phyloP scores from a whole-genome alignment of 345 rosid genomes.

The Alliaria petiolata region DNA sequence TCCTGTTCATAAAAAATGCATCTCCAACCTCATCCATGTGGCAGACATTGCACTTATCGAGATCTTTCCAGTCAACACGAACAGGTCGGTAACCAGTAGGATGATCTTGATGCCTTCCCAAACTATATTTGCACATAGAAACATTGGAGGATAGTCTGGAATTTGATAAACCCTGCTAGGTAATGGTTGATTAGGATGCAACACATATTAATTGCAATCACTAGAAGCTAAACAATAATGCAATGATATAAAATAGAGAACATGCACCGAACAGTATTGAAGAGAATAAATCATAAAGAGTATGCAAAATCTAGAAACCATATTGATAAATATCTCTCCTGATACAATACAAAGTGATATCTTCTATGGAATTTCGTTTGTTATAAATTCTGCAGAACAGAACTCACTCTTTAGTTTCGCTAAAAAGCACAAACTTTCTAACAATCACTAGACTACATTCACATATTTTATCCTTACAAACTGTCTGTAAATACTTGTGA shows the following conservation, averaged over 20 bases:
- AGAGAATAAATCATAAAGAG: not conserved
- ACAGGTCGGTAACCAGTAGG: conserved; percentile 87
- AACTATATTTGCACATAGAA: conserved; percentile 43
- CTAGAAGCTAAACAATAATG: conserved; percentile 9
- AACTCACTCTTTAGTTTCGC: not conserved
- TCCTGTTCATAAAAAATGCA: not conserved
- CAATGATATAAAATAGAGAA: not conserved
- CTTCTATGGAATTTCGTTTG: not conserved
- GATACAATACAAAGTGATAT: not conserved
- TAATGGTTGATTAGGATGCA: conserved; percentile 23
- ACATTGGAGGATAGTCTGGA: conserved; percentile 45
- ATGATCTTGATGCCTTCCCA: conserved; percentile 56
- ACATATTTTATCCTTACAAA: not conserved
- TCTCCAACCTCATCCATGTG: conserved; percentile 90
- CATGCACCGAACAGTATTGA: not conserved
- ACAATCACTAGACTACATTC: not conserved
- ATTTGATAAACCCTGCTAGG: conserved; percentile 62
- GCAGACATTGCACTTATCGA: conserved; percentile 95
- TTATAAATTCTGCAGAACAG: not conserved
- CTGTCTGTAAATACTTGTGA: not conserved
- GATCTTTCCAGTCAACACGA: conserved; percentile 96
- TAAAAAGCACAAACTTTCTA: not conserved
- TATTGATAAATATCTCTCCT: not conserved
- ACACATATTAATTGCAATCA: conserved; percentile 8
- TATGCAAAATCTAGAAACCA: not conserved